Conservation (phyloP, 1,284 basidiomycete species). For the Mixia osmundae region DNA sequence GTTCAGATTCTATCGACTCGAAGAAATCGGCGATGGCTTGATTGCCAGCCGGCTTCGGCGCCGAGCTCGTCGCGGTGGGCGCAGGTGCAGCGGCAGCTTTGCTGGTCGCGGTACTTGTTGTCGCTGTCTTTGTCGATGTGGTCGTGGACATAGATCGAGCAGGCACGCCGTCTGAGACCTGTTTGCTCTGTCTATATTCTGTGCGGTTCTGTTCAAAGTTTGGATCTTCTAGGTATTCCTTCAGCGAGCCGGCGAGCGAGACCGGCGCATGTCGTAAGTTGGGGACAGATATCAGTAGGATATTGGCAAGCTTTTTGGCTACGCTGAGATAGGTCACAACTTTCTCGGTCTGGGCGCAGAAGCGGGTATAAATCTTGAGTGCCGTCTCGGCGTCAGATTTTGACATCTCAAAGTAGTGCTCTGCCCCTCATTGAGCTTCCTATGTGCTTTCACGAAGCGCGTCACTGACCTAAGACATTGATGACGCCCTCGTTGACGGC, state of each 20-base stretch:
- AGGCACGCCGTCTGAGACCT: conserved; percentile 35
- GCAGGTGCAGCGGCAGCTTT: background rate
- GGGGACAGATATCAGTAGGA: conserved; percentile 79
- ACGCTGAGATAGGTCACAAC: conserved; percentile 88
- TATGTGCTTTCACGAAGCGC: background rate
- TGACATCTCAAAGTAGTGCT: conserved; percentile 98
- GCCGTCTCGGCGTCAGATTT: conserved; percentile 69
- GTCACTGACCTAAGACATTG: conserved; percentile 57
- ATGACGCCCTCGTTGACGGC: conserved; percentile 95
- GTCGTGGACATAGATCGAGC: conserved; percentile 4
- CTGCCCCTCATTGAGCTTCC: conserved; percentile 28
- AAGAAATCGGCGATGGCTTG: conserved; percentile 65
- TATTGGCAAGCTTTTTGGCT: conserved; percentile 71
- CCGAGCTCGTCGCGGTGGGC: conserved; percentile 6
- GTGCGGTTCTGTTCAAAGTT: conserved; percentile 85
- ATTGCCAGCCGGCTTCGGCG: conserved; percentile 13
- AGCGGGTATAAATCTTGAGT: conserved; percentile 71
- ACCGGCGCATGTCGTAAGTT: conserved; percentile 92
- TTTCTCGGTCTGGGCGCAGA: conserved; percentile 79
- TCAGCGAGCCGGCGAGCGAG: conserved; percentile 68
- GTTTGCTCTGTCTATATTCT: conserved; percentile 72
- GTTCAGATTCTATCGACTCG: conserved; percentile 61
- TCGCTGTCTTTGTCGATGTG: conserved; percentile 3
- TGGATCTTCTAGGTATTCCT: conserved; percentile 87
- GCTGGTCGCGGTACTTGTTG: background rate